Evolutionary conservation across 768 basidiomycete genomes (phyloP).

Genomic region (Pisolithus orientalis): DNA sequence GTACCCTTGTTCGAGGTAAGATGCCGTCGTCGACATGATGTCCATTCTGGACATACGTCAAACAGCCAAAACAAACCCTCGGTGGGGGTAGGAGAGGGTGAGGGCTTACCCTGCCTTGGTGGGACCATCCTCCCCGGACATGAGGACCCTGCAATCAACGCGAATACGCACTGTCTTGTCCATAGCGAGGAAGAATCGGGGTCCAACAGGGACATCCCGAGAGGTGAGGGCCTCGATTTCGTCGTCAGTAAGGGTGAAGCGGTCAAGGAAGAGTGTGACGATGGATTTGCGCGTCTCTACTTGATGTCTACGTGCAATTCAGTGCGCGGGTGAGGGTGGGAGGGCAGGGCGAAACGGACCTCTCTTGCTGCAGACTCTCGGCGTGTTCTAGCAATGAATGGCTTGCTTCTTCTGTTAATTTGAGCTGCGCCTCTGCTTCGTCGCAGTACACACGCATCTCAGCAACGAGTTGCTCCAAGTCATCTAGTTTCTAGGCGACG

Average conservation of each 20-base stretch:
- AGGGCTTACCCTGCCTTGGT: conserved; percentile 63
- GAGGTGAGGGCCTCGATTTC: conserved; percentile 75
- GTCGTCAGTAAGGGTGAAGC: conserved; percentile 75
- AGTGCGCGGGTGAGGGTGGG: conserved; percentile 19
- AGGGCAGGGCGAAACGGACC: conserved; percentile 36
- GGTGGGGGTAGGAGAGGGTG: background rate
- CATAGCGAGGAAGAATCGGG: conserved; percentile 78
- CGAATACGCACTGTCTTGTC: conserved; percentile 81
- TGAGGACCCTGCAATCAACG: conserved; percentile 77
- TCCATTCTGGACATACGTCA: conserved; percentile 52
- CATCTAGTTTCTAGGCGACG: conserved; percentile 66
- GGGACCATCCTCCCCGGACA: conserved; percentile 79
- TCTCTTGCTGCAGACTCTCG: conserved; percentile 64
- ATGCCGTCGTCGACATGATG: conserved; percentile 78
- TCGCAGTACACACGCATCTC: conserved; percentile 82
- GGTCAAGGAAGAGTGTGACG: conserved; percentile 69
- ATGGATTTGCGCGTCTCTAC: conserved; percentile 70
- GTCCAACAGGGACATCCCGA: conserved; percentile 69
- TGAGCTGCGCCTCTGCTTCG: conserved; percentile 73
- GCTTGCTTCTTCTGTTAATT: conserved; percentile 70
- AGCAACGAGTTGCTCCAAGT: conserved; percentile 67
- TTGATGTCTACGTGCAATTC: conserved; percentile 41
- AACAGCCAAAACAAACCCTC: background rate
- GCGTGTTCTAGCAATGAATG: conserved; percentile 78
- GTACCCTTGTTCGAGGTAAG: conserved; percentile 83